A percentile compares a stretch with the other conserved stretches of the same genome.
These are phyloP conservation scores for Ustilaginoidea virens DNA, from an alignment of 2,329 filamentous ascomycete genomes.

Conservation along the genomic window DNA sequence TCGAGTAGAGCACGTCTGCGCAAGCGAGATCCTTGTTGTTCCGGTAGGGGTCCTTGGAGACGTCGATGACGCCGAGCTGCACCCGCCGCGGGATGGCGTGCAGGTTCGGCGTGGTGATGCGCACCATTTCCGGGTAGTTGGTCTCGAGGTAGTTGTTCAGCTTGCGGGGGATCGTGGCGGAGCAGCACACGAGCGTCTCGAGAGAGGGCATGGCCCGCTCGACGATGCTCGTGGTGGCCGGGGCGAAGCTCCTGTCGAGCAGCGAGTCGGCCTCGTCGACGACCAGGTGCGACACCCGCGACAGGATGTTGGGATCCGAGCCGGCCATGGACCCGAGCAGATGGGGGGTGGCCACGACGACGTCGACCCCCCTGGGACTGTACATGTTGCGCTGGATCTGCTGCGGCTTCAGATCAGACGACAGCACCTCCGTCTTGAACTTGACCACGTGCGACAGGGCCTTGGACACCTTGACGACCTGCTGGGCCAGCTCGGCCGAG, in stretches of 20 bases:
- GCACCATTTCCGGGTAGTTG: conserved; percentile 67
- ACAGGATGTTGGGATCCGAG: conserved; percentile 79
- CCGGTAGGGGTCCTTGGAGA: conserved; percentile 80
- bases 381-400: conserved; percentile 80
- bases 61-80: conserved; percentile 84
- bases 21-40: conserved; percentile 89
- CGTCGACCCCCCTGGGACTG: conserved; percentile 63
- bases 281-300: conserved; percentile 77
- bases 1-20: conserved; percentile 86
- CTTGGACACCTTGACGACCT: conserved; percentile 73
- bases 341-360: conserved; percentile 79
- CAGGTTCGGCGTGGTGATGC: conserved; percentile 86
- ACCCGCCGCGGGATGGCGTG: conserved; percentile 92
- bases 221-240: conserved; percentile 68
- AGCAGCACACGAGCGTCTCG: conserved; percentile 80
- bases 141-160: conserved; percentile 73
- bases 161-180: conserved; percentile 83
- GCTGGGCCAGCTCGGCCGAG: conserved; percentile 78
- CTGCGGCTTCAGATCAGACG: conserved; percentile 57
- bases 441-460: conserved; percentile 71
- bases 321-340: conserved; percentile 78
- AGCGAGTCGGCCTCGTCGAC: conserved; percentile 94
- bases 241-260: conserved; percentile 81
- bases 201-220: conserved; percentile 69
- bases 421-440: conserved; percentile 71